phyloP scores from a whole-genome alignment of 139 green algal genomes.

The Chlorella vulgaris region DNA sequence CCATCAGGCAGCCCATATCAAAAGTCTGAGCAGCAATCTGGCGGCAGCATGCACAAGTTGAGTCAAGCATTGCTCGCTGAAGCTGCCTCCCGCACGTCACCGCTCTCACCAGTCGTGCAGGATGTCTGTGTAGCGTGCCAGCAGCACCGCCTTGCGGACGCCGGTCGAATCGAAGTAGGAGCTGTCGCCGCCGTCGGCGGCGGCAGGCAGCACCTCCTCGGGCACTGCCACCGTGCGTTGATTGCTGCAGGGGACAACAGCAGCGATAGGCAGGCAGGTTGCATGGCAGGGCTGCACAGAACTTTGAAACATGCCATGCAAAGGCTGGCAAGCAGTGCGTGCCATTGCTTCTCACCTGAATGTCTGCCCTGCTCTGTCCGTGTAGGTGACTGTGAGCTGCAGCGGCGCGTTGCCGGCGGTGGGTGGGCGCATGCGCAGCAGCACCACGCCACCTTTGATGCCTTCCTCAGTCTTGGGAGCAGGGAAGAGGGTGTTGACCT shows the following conservation, averaged over 20 bases:
- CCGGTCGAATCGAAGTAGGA: constrained; percentile 30
- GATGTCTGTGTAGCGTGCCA: constrained; percentile 44
- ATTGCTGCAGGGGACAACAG: background rate
- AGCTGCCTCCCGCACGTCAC: background rate
- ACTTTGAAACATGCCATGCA: background rate
- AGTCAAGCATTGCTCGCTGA: background rate
- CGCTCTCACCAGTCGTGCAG: constrained; percentile 30
- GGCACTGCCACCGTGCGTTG: background rate
- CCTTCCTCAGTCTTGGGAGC: constrained; percentile 41
- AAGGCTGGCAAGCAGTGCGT: no score
- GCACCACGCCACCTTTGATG: constrained; percentile 45
- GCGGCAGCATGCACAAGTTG: background rate
- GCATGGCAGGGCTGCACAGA: background rate
- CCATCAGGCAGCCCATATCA: background rate
- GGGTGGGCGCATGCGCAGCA: constrained; percentile 29
- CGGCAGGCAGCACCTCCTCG: background rate
- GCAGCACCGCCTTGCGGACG: constrained; percentile 44
- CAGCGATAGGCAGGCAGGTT: no score
- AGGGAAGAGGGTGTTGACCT: constrained; percentile 34
- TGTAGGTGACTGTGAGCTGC: constrained; percentile 24
- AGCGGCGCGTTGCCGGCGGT: constrained; percentile 6
- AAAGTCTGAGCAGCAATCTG: background rate
- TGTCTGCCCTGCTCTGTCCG: constrained; percentile 1
- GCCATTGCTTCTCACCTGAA: background rate
- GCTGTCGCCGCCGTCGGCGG: background rate